Evolutionary conservation across 164 flowering plant genomes (phyloP), one percentile per base, ranked within the genome.

Genomic region (Warburgia ugandensis): DNA sequence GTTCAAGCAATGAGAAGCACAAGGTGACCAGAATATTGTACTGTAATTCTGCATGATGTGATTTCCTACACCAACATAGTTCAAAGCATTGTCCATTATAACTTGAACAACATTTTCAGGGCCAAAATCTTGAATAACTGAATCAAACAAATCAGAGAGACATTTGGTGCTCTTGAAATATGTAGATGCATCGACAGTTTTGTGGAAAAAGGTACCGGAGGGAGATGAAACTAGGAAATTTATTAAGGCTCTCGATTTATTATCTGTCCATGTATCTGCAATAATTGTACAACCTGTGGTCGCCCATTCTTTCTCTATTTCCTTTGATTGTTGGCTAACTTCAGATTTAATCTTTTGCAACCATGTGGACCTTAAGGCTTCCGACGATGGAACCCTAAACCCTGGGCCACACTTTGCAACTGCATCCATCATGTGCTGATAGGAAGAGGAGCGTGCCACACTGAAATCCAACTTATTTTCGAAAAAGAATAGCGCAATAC

Each of bases 241-340:
- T n/a, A 91, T 84, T 36, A 84, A 20, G 61, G 95, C 85, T 61
- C 78, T 79, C 20, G 92, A 73, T 55, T 80, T 87, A 50, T 81
- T 75, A 66, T 91, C 97, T 32, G 94, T 83, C 96, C 96, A 91
- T 43, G 92, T 73, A 62, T 91, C 96, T 27, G 81, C 89, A 60
- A 87, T 78, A 39, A 91, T 70, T 2, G 97, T 87, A 60, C 96
- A 91, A 32, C 97, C 96, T 2, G 96, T 78, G 19, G 73, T 73
- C 10, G 64, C 57, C 97, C 96, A 87, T 54, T 87, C 97, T 62
- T 73, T 81, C 69, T 83, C 89, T 62, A 73, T 65, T 37, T 83
- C 95, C 62, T 74, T 87, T n/a, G 75, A 73, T 25, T 78, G 75
- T 42, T 76, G 55, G 58, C 69, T 73, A 46, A 84, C 67, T 58